These are phyloP conservation scores for Coemansia sp. DNA, from an alignment of 192 early-diverging fungal species.

Conservation along the genomic window DNA sequence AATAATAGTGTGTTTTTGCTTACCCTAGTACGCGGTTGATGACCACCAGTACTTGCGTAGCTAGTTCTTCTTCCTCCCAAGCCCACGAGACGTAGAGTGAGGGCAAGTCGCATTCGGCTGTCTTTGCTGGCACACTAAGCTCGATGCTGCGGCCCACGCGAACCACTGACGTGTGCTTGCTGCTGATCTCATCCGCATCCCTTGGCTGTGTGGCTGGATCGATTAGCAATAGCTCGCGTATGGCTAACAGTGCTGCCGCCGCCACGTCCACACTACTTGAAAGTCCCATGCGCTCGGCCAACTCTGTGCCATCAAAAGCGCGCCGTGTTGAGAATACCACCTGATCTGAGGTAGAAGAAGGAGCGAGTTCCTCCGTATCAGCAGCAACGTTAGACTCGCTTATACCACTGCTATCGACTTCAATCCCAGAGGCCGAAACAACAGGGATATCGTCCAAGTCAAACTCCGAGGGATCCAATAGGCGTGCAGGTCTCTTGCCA, in stretches of 20 bases:
- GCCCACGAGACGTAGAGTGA: constrained; percentile 62
- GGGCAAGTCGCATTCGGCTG: constrained; percentile 21
- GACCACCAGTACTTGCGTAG: constrained; percentile 59
- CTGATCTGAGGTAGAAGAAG: neutral
- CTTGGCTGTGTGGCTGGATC: constrained; percentile 15
- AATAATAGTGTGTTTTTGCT: neutral
- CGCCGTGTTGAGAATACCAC: constrained; percentile 39
- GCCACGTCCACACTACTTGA: constrained; percentile 1
- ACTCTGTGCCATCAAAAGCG: constrained; percentile 25
- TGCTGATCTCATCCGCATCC: neutral
- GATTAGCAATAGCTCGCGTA: constrained; percentile 28
- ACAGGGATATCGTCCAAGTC: constrained; percentile 31
- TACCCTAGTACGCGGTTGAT: constrained; percentile 53
- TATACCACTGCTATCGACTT: neutral
- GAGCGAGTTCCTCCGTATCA: neutral
- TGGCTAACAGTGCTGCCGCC: constrained; percentile 18
- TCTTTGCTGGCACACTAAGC: constrained; percentile 9
- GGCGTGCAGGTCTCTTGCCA: constrained; percentile 30
- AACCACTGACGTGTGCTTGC: constrained; percentile 7
- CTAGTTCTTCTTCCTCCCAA: constrained; percentile 68
- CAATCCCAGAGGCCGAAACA: constrained; percentile 1
- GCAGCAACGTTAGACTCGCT: neutral
- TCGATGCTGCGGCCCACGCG: constrained; percentile 19
- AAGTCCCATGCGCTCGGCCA: constrained; percentile 31
- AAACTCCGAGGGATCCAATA: constrained; percentile 51